phyloP scores from a whole-genome alignment of 805 yeast species.

The Tetrapisispora iriomotensis region DNA sequence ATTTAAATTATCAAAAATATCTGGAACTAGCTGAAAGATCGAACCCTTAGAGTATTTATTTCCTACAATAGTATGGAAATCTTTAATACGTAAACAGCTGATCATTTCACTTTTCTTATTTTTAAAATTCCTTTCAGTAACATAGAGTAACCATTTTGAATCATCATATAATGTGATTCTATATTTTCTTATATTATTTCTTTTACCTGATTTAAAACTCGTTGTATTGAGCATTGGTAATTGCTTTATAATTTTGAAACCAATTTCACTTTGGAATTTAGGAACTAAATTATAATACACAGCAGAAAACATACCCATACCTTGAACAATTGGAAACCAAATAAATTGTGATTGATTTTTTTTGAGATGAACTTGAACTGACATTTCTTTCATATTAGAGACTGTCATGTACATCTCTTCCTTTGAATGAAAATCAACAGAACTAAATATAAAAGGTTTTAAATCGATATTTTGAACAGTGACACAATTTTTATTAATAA shows the following conservation, averaged over 20 bases:
- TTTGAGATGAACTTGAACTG: conserved; percentile 26
- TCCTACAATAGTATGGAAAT: conserved; percentile 1
- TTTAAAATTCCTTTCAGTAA: conserved; percentile 11
- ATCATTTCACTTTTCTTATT: background rate
- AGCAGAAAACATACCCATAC: conserved; percentile 74
- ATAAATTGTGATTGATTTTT: conserved; percentile 31
- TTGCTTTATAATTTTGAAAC: conserved; percentile 42
- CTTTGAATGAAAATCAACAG: conserved; percentile 2
- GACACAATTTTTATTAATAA: conserved; percentile 2
- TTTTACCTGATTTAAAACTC: conserved; percentile 3
- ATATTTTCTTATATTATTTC: conserved; percentile 43
- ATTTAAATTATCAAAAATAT: background rate
- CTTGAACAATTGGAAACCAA: conserved; percentile 60
- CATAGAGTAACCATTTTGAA: conserved; percentile 56
- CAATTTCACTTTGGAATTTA: conserved; percentile 50
- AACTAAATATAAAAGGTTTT: conserved; percentile 42
- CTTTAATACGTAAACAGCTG: background rate
- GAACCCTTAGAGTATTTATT: conserved; percentile 2
- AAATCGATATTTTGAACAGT: conserved; percentile 15
- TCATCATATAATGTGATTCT: conserved; percentile 44
- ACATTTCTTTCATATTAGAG: conserved; percentile 27
- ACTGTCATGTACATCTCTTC: conserved; percentile 18
- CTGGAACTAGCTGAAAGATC: conserved; percentile 3
- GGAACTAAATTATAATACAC: conserved; percentile 47
- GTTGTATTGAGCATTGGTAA: conserved; percentile 6